Conservation (phyloP, 139 green algal genomes). For the Zygnema cylindricum region DNA sequence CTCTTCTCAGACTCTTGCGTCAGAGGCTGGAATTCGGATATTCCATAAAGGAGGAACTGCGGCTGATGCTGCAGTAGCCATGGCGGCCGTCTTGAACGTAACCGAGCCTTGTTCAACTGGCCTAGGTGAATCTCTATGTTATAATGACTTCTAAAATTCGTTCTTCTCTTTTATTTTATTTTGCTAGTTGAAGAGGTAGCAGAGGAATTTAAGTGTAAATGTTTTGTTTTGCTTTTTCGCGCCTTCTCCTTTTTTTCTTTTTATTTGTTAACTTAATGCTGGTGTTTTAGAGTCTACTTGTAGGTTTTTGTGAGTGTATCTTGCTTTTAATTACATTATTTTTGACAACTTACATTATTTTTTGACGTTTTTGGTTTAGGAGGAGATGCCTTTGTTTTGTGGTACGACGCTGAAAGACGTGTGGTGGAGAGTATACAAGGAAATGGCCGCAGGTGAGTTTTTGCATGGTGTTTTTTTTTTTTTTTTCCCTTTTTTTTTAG, state of each 20-base stretch:
- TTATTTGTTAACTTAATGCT: neutral
- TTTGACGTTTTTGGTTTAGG: no score
- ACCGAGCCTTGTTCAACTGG: conserved; percentile 77
- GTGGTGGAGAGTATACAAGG: conserved; percentile 70
- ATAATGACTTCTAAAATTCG: no score
- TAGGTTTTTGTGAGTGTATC: no score
- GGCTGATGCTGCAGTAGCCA: conserved; percentile 78
- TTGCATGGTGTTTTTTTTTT: no score
- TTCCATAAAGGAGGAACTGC: conserved; percentile 76
- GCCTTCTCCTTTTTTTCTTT: neutral
- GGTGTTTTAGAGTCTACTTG: no score
- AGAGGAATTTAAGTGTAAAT: no score
- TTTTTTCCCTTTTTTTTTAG: no score
- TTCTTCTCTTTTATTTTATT: no score
- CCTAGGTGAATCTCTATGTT: conserved; percentile 11
- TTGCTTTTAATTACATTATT: neutral
- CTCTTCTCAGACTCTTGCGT: conserved; percentile 71
- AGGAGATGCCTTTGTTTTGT: conserved; percentile 78
- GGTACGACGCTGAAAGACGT: conserved; percentile 64
- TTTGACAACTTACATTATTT: neutral
- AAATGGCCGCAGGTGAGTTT: conserved; percentile 62
- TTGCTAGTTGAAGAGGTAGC: no score
- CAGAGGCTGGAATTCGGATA: conserved; percentile 72
- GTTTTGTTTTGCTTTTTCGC: neutral
- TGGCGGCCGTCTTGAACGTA: conserved; percentile 75